Base-by-base conservation (phyloP, 805 yeast species). In the Sugiyamaella lignohabitans region DNA sequence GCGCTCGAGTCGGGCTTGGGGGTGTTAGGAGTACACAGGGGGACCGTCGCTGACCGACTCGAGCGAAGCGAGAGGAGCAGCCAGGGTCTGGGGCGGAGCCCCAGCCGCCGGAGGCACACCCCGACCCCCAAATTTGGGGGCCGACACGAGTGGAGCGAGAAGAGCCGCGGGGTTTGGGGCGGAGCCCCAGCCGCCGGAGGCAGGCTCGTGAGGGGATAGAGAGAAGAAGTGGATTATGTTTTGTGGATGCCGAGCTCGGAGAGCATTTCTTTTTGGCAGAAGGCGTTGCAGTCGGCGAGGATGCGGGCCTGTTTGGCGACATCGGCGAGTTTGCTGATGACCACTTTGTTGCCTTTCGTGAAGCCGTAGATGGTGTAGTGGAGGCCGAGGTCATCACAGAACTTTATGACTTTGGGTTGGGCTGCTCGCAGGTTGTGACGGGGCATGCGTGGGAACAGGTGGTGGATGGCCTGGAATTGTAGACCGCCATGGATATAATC, bases 401-500 rank as follows among this genome's bases (percentile, higher is more conserved):
- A 87, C 38, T 79, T 77, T 45, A 83, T 71, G 34, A 87, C 93
- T 40, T 68, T 68, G 1, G 81, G 78, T 60, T 88, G 96, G 0
- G 80, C 86, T 23, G 71, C 70, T 51, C 96, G 72, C 59, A 88
- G 76, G 60, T 88, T 87, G 64, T 88, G 96, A 49, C 96, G 74
- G 19, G 96, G 96, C 57, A 87, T 63, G 49, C 96, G 71, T 23
- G 96, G 96, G 63, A 87, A 87, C 56, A 88, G 70, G 61, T 87
- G 96, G 62, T 87, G 96, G 43, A 87, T 78, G 0, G 89, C 93
- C 62, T 87, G 96, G 69, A 86, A 87, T 64, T 87, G 96, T 46
- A 87, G 73, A 0, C 96, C 96, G 5, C 96, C 96, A 59, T 87
- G 96, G 59, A 87, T 72, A 57, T 79, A 88, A 62, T 87, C 96